Evolutionary conservation across 208 protist species (phyloP).

Genomic region (Leishmania amazonensis): DNA sequence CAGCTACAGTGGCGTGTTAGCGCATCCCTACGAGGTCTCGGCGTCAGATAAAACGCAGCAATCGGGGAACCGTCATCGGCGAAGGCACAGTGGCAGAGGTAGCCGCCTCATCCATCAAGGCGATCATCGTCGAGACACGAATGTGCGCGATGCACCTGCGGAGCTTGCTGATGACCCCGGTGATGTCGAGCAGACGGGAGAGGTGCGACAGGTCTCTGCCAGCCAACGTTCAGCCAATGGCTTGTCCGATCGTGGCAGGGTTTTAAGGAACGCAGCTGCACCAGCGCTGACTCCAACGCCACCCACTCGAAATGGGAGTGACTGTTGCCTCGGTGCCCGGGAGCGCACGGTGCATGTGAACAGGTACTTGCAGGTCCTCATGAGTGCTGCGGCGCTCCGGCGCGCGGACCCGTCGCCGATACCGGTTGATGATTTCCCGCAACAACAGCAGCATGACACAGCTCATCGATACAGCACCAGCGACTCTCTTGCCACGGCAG

Average conservation of each 20-base stretch:
- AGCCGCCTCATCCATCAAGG: background rate
- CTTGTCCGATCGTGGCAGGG: background rate
- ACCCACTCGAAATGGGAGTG: background rate
- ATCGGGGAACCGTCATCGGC: background rate
- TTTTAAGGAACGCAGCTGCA: background rate
- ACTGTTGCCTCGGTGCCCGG: background rate
- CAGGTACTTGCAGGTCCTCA: slow-evolving; percentile 16
- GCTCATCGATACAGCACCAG: slow-evolving; percentile 10
- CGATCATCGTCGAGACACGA: background rate
- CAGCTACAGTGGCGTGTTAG: background rate
- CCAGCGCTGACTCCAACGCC: background rate
- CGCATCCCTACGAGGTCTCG: background rate
- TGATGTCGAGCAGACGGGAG: background rate
- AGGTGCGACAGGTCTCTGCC: background rate
- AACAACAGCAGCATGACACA: background rate
- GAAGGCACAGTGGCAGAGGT: background rate
- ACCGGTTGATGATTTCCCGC: background rate
- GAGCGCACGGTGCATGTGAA: slow-evolving; percentile 25
- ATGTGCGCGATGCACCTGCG: background rate
- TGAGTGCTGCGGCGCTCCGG: background rate
- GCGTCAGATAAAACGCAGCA: background rate
- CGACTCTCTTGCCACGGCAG: background rate
- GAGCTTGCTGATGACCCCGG: background rate
- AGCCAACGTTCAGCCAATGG: background rate
- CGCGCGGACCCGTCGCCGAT: background rate